Evolutionary conservation across 208 protist genomes (phyloP), one percentile per base, ranked within the genome.

Genomic region (Blastocrithidia nonstop): DNA sequence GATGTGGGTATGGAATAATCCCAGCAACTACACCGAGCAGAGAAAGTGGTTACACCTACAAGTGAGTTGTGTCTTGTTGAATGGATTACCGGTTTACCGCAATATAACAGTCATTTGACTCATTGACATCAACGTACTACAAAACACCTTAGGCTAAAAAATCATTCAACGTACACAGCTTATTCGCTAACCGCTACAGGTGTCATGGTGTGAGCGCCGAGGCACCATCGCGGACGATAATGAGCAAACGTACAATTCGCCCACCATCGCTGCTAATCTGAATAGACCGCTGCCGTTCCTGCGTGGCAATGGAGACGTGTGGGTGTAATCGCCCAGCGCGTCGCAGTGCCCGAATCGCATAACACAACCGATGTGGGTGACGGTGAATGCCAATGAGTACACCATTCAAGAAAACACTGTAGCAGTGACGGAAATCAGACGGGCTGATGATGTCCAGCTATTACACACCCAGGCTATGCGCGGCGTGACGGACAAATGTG

Each of bases 101-200:
- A 49, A 99, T 97, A 22, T 96, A 68, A 26, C 72, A 92, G 50
- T 98, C 93, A 54, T 98, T 98, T 20, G 98, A 94, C 75, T 99
- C 98, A 64, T 99, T 99, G 0, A 99, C 97, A 57, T 99, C 98
- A 6, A 99, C 64, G 60, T 97, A 99, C 62, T 99, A 98, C 13
- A 99, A 63, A 2, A 97, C 61, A 15, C 96, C 94, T 8, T 94
- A 60, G 4, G 58, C 55, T 4, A 98, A 37, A 23, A 98, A 86
- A 38, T 96, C 64, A 40, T 84, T 74, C 57, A 94, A 95, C 2
- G 58, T 77, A 49, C 65, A 72, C 24, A 68, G 48, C 2, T 68
- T 57, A 6, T 48, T 39, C 33, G 81, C 56, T 6, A 88, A 45
- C 1, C 64, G 32, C 23, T 82, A 75, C 6, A 93, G 58, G 43